Percentiles rank a stretch among this genome's conserved stretches.
Conservation (phyloP, 164 flowering plant species). For the Annona cherimola region DNA sequence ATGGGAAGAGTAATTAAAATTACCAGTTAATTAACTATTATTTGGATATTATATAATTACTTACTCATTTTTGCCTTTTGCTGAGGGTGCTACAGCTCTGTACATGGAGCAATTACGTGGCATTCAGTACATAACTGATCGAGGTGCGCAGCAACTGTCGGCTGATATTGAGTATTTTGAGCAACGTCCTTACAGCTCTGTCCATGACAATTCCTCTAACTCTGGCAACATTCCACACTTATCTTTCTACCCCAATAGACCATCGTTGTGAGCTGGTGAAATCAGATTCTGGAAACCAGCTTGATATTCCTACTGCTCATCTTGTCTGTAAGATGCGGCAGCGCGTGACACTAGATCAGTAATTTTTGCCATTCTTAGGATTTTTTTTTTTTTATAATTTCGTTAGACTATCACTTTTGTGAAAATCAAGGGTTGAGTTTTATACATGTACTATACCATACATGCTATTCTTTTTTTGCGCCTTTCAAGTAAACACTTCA, state of each 20-base stretch:
- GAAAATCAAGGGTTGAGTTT: no score
- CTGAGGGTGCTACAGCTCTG: slow-evolving; percentile 92
- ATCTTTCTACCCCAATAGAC: no score
- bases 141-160: slow-evolving; percentile 88
- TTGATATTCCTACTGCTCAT: slow-evolving; percentile 78
- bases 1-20: no score
- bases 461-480: no score
- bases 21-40: no score
- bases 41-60: no score
- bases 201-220: slow-evolving; percentile 77
- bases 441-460: no score
- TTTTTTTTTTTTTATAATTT: no score
- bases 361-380: neutral
- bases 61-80: no score
- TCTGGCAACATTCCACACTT: slow-evolving; percentile 70
- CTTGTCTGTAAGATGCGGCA: slow-evolving; percentile 88
- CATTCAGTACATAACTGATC: slow-evolving; percentile 80
- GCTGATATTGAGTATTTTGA: slow-evolving; percentile 89
- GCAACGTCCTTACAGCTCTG: slow-evolving; percentile 86
- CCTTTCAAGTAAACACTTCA: no score
- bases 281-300: slow-evolving; percentile 61
- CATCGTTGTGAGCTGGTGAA: no score
- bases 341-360: slow-evolving; percentile 55
- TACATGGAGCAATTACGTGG: slow-evolving; percentile 92
- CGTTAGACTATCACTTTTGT: no score